Evolutionary conservation across 2,329 filamentous ascomycete genomes (phyloP).

Genomic region (Fonsecaea nubica): DNA sequence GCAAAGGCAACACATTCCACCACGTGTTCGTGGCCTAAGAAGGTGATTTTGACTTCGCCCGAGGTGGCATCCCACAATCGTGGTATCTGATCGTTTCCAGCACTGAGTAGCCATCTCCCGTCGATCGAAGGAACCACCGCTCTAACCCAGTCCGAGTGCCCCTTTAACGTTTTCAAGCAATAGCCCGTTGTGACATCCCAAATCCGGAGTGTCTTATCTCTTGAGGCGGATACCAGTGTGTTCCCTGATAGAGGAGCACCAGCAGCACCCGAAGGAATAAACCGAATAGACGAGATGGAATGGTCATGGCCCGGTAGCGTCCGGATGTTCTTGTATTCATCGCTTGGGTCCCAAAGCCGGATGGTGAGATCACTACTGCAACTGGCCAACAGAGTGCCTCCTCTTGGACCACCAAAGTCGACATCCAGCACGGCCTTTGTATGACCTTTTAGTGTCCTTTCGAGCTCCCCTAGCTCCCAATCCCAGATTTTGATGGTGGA

Average conservation of each 20-base stretch:
- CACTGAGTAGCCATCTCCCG: slow-evolving; percentile 81
- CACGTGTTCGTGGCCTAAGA: slow-evolving; percentile 85
- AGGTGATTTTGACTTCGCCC: slow-evolving; percentile 76
- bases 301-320: slow-evolving; percentile 92
- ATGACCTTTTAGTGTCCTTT: slow-evolving; percentile 89
- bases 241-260: slow-evolving; percentile 81
- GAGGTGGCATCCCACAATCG: slow-evolving; percentile 83
- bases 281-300: slow-evolving; percentile 85
- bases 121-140: slow-evolving; percentile 83
- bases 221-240: slow-evolving; percentile 81
- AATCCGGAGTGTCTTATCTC: slow-evolving; percentile 83
- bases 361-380: slow-evolving; percentile 91
- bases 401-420: slow-evolving; percentile 85
- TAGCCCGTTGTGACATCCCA: slow-evolving; percentile 95
- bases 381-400: slow-evolving; percentile 78
- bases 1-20: slow-evolving; percentile 88
- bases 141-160: slow-evolving; percentile 89
- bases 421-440: slow-evolving; percentile 87
- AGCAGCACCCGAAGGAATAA: slow-evolving; percentile 81
- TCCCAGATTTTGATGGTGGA: slow-evolving; percentile 97
- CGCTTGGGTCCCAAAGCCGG: slow-evolving; percentile 90
- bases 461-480: slow-evolving; percentile 90
- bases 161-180: slow-evolving; percentile 86
- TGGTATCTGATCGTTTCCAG: slow-evolving; percentile 80
- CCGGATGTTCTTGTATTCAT: slow-evolving; percentile 94